phyloP scores from a whole-genome alignment of 2,329 filamentous ascomycete genomes.

The Aspergillus eucalypticola region DNA sequence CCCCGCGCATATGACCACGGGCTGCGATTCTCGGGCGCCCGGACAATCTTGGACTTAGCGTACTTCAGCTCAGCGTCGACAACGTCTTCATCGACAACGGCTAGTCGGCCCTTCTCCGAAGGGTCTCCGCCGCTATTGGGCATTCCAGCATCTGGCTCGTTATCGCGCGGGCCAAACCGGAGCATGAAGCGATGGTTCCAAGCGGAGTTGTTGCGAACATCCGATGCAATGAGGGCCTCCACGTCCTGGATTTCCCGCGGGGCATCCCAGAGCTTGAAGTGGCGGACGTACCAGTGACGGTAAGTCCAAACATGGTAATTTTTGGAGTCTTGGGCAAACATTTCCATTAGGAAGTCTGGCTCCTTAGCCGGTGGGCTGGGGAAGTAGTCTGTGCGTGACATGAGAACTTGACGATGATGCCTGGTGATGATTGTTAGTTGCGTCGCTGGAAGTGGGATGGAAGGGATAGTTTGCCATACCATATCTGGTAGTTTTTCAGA shows the following conservation, averaged over 20 bases:
- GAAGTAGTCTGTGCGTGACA: constrained; percentile 50
- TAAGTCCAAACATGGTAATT: constrained; percentile 99
- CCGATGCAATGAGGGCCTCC: constrained; percentile 70
- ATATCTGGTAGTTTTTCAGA: constrained; percentile 99
- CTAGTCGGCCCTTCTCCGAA: constrained; percentile 32
- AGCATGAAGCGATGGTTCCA: constrained; percentile 97
- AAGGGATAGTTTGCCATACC: constrained; percentile 47
- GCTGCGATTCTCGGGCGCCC: constrained; percentile 90
- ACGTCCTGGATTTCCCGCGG: constrained; percentile 66
- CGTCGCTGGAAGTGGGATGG: too few relatives aligned
- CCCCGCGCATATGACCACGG: constrained; percentile 91
- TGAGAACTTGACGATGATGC: constrained; percentile 61
- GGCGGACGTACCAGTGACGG: constrained; percentile 73
- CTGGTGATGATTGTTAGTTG: constrained; percentile 18
- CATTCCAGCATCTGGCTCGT: constrained; percentile 42
- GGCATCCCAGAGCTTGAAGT: constrained; percentile 60
- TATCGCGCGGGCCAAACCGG: constrained; percentile 67
- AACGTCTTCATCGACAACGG: constrained; percentile 59
- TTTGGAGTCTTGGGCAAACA: constrained; percentile 85
- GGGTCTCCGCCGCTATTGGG: constrained; percentile 24
- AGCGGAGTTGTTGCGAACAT: constrained; percentile 93
- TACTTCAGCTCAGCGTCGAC: constrained; percentile 75
- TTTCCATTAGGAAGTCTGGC: constrained; percentile 71
- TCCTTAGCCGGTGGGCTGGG: constrained; percentile 66
- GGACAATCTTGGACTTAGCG: constrained; percentile 68